Evolutionary conservation across 768 basidiomycete genomes (phyloP).

Genomic region (Floccularia luteovirens): DNA sequence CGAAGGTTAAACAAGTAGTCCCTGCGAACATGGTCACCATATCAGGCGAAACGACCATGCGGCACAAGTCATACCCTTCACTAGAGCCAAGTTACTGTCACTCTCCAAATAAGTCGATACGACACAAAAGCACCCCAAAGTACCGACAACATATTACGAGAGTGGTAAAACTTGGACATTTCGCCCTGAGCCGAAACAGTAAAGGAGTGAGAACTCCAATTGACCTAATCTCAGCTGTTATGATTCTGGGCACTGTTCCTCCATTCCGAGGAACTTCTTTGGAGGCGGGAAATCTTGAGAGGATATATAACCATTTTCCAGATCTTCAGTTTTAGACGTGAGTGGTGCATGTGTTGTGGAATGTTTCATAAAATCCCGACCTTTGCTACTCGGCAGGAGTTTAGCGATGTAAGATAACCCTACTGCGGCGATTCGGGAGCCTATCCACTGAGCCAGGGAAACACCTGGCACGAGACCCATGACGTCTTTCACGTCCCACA

Average conservation of each 20-base stretch:
- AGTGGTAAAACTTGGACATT: slow-evolving; percentile 7
- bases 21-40: slow-evolving; percentile 6
- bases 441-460: slow-evolving; percentile 61
- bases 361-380: slow-evolving; percentile 6
- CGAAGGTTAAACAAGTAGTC: slow-evolving; percentile 3
- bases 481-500: slow-evolving; percentile 78
- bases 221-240: neutral
- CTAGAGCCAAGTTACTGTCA: slow-evolving; percentile 5
- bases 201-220: slow-evolving; percentile 1
- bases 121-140: slow-evolving; percentile 6
- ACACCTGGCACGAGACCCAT: slow-evolving; percentile 67
- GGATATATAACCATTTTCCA: slow-evolving; percentile 8
- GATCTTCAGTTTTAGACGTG: neutral
- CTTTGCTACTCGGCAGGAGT: slow-evolving; percentile 18
- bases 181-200: slow-evolving; percentile 5
- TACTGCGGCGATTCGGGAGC: slow-evolving; percentile 51
- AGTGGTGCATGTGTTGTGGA: slow-evolving; percentile 1
- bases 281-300: neutral
- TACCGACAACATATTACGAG: slow-evolving; percentile 9
- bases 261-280: slow-evolving; percentile 6
- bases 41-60: slow-evolving; percentile 7
- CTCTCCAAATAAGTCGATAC: neutral
- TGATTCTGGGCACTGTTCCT: slow-evolving; percentile 3
- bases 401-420: slow-evolving; percentile 39
- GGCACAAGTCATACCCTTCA: neutral